Percentiles rank a stretch among this genome's conserved stretches.
Evolutionary conservation across 257 asterid species (phyloP).

Genomic region (Euphrasia confusa): DNA sequence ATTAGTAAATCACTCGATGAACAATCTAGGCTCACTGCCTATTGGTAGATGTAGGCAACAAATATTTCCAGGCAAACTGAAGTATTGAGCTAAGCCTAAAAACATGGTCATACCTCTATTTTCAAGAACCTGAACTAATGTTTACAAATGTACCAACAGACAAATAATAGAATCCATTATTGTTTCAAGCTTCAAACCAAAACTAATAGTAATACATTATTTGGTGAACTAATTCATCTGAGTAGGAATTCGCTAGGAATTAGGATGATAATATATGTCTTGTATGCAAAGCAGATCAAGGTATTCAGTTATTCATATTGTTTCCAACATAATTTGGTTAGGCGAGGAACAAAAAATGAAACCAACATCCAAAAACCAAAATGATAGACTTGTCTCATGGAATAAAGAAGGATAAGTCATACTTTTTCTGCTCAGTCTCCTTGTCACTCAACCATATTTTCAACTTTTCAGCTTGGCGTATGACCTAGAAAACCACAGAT

Average conservation of each 20-base stretch:
- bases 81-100: not conserved
- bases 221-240: no score
- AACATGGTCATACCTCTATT: not conserved
- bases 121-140: no score
- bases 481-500: constrained; percentile 45
- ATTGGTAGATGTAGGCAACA: not conserved
- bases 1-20: not conserved
- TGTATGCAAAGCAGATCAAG: no score
- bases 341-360: not conserved
- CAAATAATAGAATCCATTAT: no score
- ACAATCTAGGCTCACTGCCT: not conserved
- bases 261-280: not conserved
- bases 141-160: not conserved
- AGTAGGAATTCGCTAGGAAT: no score
- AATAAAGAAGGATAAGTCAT: constrained; percentile 30
- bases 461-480: constrained; percentile 59
- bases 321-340: not conserved
- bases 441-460: constrained; percentile 81
- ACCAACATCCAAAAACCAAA: not conserved
- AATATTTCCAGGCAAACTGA: constrained; percentile 16
- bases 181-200: not conserved
- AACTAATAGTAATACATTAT: no score
- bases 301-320: constrained; percentile 1
- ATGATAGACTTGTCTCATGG: constrained; percentile 1
- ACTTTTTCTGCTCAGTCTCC: constrained; percentile 84